A percentile compares a stretch with the other conserved stretches of the same genome.
phyloP scores from a whole-genome alignment of 192 early-diverging fungal genomes.

The Coemansia sp. region DNA sequence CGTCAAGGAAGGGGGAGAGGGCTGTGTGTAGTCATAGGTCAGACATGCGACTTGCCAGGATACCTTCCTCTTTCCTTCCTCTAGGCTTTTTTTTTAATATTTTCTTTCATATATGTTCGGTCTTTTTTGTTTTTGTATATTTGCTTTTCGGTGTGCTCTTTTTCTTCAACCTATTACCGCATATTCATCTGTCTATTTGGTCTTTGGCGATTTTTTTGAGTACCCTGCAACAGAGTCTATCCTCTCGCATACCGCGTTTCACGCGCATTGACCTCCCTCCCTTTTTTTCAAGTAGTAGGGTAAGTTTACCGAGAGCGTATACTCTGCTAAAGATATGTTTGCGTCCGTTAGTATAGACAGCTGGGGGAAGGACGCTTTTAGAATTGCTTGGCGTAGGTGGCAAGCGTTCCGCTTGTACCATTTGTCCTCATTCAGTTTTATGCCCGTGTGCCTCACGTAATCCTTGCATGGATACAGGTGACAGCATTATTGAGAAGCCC shows the following conservation, averaged over 20 bases:
- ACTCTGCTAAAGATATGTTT: neutral
- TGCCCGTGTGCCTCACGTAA: neutral
- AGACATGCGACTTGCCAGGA: neutral
- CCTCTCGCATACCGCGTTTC: neutral
- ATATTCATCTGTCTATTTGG: neutral
- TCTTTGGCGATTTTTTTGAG: neutral
- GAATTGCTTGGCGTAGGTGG: neutral
- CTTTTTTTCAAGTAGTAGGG: neutral
- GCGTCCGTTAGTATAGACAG: neutral
- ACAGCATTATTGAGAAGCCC: conserved; percentile 2
- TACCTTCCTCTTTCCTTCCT: neutral
- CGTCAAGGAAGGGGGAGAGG: neutral
- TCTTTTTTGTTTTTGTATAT: neutral
- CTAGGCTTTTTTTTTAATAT: neutral
- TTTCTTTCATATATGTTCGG: neutral
- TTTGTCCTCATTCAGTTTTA: neutral
- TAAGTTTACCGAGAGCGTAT: neutral
- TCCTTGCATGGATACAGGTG: conserved; percentile 8
- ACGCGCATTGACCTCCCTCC: neutral
- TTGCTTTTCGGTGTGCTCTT: neutral
- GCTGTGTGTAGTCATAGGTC: neutral
- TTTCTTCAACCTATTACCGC: neutral
- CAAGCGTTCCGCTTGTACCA: neutral
- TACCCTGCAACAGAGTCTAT: neutral
- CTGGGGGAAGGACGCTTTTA: neutral